Conservation (phyloP, 805 yeast genomes). For the Saccharomycopsis fibuligera region DNA sequence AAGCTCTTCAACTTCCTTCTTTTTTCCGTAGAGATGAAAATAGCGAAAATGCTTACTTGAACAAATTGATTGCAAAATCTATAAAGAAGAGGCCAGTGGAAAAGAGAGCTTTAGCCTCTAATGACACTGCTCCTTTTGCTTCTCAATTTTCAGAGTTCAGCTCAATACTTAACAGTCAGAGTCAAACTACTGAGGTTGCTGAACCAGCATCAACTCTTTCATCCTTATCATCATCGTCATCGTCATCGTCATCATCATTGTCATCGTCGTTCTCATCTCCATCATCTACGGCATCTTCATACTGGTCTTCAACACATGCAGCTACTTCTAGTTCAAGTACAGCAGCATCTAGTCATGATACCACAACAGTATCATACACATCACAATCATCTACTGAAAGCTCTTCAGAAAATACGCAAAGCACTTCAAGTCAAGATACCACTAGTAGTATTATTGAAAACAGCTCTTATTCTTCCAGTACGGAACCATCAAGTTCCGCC, state of each 20-base stretch:
- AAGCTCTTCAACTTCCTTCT: constrained; percentile 5
- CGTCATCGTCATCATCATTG: background rate
- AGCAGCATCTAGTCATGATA: too few species aligned
- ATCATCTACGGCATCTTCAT: background rate
- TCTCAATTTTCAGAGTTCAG: too few species aligned
- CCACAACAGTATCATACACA: too few species aligned
- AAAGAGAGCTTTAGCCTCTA: constrained; percentile 4
- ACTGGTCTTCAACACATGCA: background rate
- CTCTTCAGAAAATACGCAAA: too few species aligned
- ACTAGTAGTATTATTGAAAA: too few species aligned
- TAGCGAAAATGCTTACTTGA: constrained; percentile 15
- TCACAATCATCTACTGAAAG: too few species aligned
- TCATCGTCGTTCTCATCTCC: background rate
- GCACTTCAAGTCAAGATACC: too few species aligned
- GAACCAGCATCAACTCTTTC: too few species aligned
- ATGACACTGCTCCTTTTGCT: background rate
- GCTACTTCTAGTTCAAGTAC: background rate
- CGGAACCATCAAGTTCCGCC: too few species aligned
- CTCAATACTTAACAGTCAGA: too few species aligned
- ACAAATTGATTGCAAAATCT: constrained; percentile 17
- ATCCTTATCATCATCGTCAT: background rate
- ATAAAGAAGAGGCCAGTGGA: constrained; percentile 16
- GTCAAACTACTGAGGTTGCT: too few species aligned
- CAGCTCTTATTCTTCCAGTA: too few species aligned
- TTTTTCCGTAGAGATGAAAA: constrained; percentile 8